Evolutionary conservation across 177 flowering plant genomes (phyloP), one percentile per base, ranked within the genome.

Genomic region (Vitis hybrid): DNA sequence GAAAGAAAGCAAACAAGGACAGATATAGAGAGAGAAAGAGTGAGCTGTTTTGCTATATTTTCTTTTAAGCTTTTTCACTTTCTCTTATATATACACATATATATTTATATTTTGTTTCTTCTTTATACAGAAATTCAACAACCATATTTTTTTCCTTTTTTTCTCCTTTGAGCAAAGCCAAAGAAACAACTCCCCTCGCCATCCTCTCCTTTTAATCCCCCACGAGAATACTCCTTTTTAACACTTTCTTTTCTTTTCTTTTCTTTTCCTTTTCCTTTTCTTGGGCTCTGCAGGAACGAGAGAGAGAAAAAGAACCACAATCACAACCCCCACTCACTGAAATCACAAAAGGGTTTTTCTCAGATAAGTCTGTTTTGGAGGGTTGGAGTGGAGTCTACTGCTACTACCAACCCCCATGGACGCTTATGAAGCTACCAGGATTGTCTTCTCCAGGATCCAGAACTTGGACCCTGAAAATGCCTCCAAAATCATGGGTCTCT

Each of bases 391-490:
- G 47, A 38, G 47, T 38, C 47, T 38, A 11, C 65, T 60, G 20
- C 33, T 54, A n/a, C 63, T 59, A 28, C 69, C 65, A 54, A 54
- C 68, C 33, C 33, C 72, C 73, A 92, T 92, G 97, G 98, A 92
- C 78, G 84, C 81, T 13, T 91, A 86, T 75, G 98, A 92, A 83
- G 98, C 98, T 2, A 90, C 98, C 20, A 84, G 83, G 74, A 83
- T 88, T 20, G 96, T 92, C 11, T 87, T 88, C 73, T 81, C 90
- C 31, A 87, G 92, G 71, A 89, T 91, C 74, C 92, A 91, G 63
- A 80, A 33, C 73, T 67, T 91, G 62, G 95, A 93, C 77, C 95
- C 94, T 1, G 95, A 90, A 74, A 92, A 89, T 76, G 95, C 98
- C 14, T 81, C 95, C 6, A 93, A 87, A 69, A 91, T 93, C 82